Base-by-base conservation (phyloP, 495 filamentous ascomycete genomes). In the Xylaria acuta region DNA sequence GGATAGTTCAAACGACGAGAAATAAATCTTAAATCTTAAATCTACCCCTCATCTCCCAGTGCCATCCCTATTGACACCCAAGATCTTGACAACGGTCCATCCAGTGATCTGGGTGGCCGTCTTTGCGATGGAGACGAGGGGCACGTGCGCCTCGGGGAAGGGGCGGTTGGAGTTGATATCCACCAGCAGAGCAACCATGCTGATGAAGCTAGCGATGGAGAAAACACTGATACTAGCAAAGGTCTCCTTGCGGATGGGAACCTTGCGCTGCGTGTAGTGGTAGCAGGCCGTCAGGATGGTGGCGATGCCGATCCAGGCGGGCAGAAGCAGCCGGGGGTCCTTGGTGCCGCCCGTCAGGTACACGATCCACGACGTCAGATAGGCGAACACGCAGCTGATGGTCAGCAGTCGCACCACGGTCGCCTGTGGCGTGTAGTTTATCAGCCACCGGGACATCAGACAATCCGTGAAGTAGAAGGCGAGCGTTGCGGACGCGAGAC, bases 381-480 rank as follows among this genome's bases (percentile, higher is more conserved):
- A 95, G 67, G 91, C 92, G 77, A 95, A 94, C 68, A 93, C 84
- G 36, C 90, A 88, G 75, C 92, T 92, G 64, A 92, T 93, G 54
- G 93, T 92, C 43, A 94, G 85, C 43, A 97, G 90, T 64, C 94
- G 92, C 69, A 97, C 91, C 73, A 95, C 87, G 59, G 94, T 94
- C 59, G 92, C 94, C 74, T 87, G 91, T 18, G 94, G 93, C 51
- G 93, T 95, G 85, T 96, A 97, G 80, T 94, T 92, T 69, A 97
- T 83, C 77, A 97, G 92, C 93, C 93, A 96, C 79, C 94, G 90
- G 73, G 92, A 94, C 93, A 97, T 97, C 77, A 96, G 90, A 81
- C 92, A 94, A 82, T 97, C 93, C 71, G 92, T 94, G 81, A 96
- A 95, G 82, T 94, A 92, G 81, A 94, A 96, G 69, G 92, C 93